These are phyloP conservation scores for Claviceps cyperi DNA, from an alignment of 2,329 filamentous ascomycete genomes.

Conservation along the genomic window DNA sequence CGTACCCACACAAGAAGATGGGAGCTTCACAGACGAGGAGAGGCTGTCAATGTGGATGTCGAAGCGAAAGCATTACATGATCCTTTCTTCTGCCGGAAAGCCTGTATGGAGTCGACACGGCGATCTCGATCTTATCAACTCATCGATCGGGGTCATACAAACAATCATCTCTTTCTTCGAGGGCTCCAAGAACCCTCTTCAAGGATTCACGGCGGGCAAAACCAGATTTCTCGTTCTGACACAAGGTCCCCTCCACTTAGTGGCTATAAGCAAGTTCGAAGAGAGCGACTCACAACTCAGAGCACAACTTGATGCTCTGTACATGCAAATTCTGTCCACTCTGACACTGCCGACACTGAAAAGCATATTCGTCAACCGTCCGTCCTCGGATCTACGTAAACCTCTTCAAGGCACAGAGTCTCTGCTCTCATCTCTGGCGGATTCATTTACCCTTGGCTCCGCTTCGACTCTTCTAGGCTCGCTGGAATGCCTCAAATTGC, in stretches of 20 bases:
- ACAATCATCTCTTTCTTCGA: conserved; percentile 97
- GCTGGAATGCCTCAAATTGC: conserved; percentile 81
- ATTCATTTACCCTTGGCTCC: conserved; percentile 88
- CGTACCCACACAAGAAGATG: conserved; percentile 41
- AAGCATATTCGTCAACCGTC: conserved; percentile 75
- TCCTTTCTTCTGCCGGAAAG: conserved; percentile 89
- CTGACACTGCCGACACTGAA: conserved; percentile 77
- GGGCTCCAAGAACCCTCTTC: conserved; percentile 59
- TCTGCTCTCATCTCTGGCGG: conserved; percentile 78
- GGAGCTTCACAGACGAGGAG: conserved; percentile 34
- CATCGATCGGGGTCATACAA: conserved; percentile 88
- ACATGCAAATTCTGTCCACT: conserved; percentile 96
- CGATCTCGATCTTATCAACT: conserved; percentile 76
- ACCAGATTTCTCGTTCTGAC: conserved; percentile 76
- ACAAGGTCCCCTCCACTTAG: conserved; percentile 78
- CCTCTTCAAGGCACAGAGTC: conserved; percentile 85
- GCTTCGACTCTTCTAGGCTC: conserved; percentile 78
- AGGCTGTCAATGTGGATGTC: conserved; percentile 68
- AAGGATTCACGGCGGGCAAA: conserved; percentile 74
- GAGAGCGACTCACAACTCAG: conserved; percentile 84
- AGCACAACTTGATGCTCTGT: conserved; percentile 79
- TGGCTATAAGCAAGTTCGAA: conserved; percentile 82
- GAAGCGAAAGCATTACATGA: conserved; percentile 94
- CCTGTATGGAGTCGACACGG: conserved; percentile 95
- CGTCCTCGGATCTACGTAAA: conserved; percentile 83